Conservation (phyloP, 306 rosid species). For the Trifolium fragiferum region DNA sequence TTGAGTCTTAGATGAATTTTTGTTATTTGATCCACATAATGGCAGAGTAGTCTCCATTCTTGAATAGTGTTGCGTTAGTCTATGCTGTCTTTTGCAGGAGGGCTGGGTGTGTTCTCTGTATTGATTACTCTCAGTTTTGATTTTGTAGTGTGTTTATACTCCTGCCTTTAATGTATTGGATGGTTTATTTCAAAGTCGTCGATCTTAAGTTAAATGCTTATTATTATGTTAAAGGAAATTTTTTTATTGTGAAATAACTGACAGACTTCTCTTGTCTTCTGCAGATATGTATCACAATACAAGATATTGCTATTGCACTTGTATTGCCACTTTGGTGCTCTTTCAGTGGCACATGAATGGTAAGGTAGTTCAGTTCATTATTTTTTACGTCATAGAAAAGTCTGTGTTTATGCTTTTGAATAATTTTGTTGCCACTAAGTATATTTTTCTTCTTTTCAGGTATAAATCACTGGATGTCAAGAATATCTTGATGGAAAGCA, state of each 20-base stretch:
- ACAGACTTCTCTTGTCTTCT: conserved; percentile 35
- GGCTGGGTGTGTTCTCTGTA: not conserved
- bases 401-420: conserved; percentile 16
- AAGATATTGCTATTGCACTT: conserved; percentile 85
- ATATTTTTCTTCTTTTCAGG: conserved; percentile 59
- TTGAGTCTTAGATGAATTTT: not conserved
- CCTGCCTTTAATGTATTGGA: conserved; percentile 15
- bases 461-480: conserved; percentile 86
- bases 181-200: conserved; percentile 26
- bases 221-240: not conserved
- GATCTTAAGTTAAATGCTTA: conserved; percentile 15
- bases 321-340: conserved; percentile 80
- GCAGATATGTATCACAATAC: conserved; percentile 77
- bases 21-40: not conserved
- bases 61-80: not conserved
- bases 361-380: conserved; percentile 44
- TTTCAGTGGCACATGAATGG: conserved; percentile 84
- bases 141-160: not conserved
- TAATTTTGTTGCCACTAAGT: conserved; percentile 21
- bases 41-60: not conserved
- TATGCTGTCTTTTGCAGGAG: not conserved
- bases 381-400: not conserved
- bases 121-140: conserved; percentile 13
- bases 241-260: conserved; percentile 34
- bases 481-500: conserved; percentile 90